phyloP scores from a whole-genome alignment of 192 early-diverging fungal genomes.

The Coemansia furcata region DNA sequence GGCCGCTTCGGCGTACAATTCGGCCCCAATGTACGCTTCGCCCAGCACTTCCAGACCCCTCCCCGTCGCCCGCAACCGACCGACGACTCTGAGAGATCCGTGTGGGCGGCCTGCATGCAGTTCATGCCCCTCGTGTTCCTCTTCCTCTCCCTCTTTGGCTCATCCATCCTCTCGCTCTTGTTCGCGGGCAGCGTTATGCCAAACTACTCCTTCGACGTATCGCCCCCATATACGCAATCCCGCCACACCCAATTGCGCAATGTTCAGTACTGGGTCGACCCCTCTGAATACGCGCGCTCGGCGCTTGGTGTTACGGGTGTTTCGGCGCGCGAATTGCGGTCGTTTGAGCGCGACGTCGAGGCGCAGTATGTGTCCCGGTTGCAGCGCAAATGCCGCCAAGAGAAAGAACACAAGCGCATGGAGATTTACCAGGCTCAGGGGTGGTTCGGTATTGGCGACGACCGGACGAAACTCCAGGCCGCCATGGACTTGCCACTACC shows the following conservation, averaged over 20 bases:
- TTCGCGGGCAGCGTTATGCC: conserved; percentile 50
- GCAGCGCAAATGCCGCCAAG: conserved; percentile 62
- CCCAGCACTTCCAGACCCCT: conserved; percentile 9
- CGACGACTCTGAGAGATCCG: background rate
- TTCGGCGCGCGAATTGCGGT: conserved; percentile 50
- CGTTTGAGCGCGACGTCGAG: conserved; percentile 77
- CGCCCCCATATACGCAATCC: conserved; percentile 48
- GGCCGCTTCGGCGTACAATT: conserved; percentile 54
- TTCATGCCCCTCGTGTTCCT: conserved; percentile 77
- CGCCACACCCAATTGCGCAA: conserved; percentile 60
- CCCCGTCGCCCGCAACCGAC: conserved; percentile 28
- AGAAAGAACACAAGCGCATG: conserved; percentile 59
- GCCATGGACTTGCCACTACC: conserved; percentile 64
- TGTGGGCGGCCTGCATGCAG: conserved; percentile 62
- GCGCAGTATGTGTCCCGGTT: conserved; percentile 63
- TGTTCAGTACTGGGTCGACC: conserved; percentile 82
- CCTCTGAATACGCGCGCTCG: conserved; percentile 47
- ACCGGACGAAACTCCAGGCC: conserved; percentile 61
- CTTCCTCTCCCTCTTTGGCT: conserved; percentile 71
- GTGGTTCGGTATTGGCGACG: conserved; percentile 62
- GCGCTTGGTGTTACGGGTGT: conserved; percentile 21
- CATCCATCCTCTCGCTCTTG: conserved; percentile 56
- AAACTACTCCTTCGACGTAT: conserved; percentile 63
- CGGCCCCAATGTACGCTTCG: conserved; percentile 29
- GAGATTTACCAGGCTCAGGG: conserved; percentile 63